Percentiles rank a stretch among this genome's conserved stretches.
Evolutionary conservation across 2,329 filamentous ascomycete genomes (phyloP).

Genomic region (Diaporthe humulicola): DNA sequence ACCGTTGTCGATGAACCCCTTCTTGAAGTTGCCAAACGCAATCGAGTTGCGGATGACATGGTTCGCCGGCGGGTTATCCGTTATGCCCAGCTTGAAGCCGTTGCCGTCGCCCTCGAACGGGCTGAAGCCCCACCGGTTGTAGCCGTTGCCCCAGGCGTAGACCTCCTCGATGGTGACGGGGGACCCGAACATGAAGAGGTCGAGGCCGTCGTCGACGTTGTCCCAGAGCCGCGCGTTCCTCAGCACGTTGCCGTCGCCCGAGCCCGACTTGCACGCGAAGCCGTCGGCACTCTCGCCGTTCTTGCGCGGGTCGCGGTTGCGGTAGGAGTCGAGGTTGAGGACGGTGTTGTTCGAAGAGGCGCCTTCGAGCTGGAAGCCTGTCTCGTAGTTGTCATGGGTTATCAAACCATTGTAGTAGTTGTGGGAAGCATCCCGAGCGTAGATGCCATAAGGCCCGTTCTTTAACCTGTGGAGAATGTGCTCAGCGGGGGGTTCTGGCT

Average conservation of each 20-base stretch:
- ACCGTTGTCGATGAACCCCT: slow-evolving; percentile 61
- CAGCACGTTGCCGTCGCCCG: slow-evolving; percentile 59
- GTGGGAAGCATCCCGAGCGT: slow-evolving; percentile 51
- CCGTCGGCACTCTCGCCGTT: slow-evolving; percentile 65
- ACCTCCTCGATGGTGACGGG: slow-evolving; percentile 58
- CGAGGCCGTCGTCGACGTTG: slow-evolving; percentile 62
- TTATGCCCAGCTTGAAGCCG: slow-evolving; percentile 61
- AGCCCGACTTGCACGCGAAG: slow-evolving; percentile 61
- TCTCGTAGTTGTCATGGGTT: slow-evolving; percentile 55
- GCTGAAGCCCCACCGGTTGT: slow-evolving; percentile 59
- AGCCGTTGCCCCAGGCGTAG: slow-evolving; percentile 60
- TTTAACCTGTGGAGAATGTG: not conserved
- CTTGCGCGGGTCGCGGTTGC: slow-evolving; percentile 61
- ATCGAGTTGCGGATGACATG: slow-evolving; percentile 60
- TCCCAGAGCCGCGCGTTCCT: slow-evolving; percentile 62
- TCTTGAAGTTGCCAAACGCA: slow-evolving; percentile 57
- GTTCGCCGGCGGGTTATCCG: slow-evolving; percentile 53
- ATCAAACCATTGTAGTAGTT: slow-evolving; percentile 53
- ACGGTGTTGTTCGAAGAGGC: slow-evolving; percentile 52
- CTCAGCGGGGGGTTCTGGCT: not conserved
- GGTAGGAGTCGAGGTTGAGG: slow-evolving; percentile 58
- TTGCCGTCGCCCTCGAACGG: slow-evolving; percentile 61
- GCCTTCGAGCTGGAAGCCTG: slow-evolving; percentile 53
- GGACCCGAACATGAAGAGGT: slow-evolving; percentile 45
- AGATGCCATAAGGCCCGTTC: slow-evolving; percentile 54